These are phyloP conservation scores for Corchorus olitorius DNA, from an alignment of 345 rosid genomes.

Conservation along the genomic window DNA sequence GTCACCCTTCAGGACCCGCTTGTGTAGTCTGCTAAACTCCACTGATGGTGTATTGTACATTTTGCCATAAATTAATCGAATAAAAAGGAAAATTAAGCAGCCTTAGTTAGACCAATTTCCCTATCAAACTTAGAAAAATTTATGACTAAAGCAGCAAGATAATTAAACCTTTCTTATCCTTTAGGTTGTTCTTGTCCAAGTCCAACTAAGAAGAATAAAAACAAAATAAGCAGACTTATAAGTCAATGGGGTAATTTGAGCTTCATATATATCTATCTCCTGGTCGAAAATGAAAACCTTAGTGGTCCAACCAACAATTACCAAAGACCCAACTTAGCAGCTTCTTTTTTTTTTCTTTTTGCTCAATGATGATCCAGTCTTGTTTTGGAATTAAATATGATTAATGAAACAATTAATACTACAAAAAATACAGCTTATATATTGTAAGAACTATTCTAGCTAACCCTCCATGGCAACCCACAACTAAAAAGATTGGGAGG, in stretches of 20 bases:
- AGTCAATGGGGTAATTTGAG: not conserved
- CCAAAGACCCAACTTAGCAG: conserved; percentile 26
- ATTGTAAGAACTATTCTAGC: conserved; percentile 10
- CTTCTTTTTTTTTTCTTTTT: conserved; percentile 1
- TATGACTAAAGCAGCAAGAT: not conserved
- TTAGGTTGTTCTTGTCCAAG: too few species aligned
- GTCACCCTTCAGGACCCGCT: too few species aligned
- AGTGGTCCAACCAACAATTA: conserved; percentile 19
- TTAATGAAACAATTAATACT: not conserved
- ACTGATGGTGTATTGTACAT: too few species aligned
- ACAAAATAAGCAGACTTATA: too few species aligned
- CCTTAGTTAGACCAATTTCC: not conserved
- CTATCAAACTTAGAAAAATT: not conserved
- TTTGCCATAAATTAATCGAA: too few species aligned
- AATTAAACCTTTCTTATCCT: not conserved
- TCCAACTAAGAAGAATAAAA: too few species aligned
- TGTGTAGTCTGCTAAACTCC: too few species aligned
- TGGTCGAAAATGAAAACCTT: conserved; percentile 15
- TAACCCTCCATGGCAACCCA: conserved; percentile 10
- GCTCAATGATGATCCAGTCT: conserved; percentile 27
- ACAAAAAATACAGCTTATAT: not conserved
- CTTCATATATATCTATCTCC: not conserved
- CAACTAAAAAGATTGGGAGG: conserved; percentile 4
- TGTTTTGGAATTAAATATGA: not conserved
- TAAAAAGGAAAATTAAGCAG: too few species aligned